phyloP scores from a whole-genome alignment of 1,284 basidiomycete genomes.

The Ganoderma leucocontextum region DNA sequence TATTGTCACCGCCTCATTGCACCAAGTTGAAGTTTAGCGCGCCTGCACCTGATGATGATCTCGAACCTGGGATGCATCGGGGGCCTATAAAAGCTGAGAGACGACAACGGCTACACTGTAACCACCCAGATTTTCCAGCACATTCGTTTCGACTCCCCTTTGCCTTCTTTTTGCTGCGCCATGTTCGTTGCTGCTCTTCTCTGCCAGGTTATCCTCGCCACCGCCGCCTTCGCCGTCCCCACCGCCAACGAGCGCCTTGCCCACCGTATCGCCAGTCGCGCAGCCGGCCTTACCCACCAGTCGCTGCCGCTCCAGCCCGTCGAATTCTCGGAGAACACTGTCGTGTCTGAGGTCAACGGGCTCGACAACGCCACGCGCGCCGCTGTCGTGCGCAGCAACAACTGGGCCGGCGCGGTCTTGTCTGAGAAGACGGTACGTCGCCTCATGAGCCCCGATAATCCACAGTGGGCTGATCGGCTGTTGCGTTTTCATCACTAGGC shows the following conservation, averaged over 20 bases:
- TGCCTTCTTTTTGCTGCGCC: conserved; percentile 20
- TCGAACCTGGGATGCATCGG: too few species aligned
- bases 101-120: not conserved
- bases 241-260: conserved; percentile 30
- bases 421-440: conserved; percentile 30
- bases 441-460: not conserved
- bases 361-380: conserved; percentile 25
- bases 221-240: conserved; percentile 34
- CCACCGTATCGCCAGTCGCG: conserved; percentile 29
- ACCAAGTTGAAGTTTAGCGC: not conserved
- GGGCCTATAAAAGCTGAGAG: too few species aligned
- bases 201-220: conserved; percentile 35
- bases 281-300: conserved; percentile 21
- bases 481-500: conserved; percentile 22
- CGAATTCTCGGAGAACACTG: not conserved
- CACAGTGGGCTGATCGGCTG: not conserved
- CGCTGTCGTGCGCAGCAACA: conserved; percentile 33
- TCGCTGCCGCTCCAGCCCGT: conserved; percentile 27
- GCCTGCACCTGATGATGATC: too few species aligned
- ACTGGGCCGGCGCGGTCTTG: conserved; percentile 41
- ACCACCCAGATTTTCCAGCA: conserved; percentile 26
- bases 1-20: not conserved
- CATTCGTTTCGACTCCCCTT: conserved; percentile 20
- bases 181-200: conserved; percentile 33
- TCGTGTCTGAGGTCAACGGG: conserved; percentile 11